Evolutionary conservation across 2,329 filamentous ascomycete species (phyloP).

Genomic region (Septoria petroselini): DNA sequence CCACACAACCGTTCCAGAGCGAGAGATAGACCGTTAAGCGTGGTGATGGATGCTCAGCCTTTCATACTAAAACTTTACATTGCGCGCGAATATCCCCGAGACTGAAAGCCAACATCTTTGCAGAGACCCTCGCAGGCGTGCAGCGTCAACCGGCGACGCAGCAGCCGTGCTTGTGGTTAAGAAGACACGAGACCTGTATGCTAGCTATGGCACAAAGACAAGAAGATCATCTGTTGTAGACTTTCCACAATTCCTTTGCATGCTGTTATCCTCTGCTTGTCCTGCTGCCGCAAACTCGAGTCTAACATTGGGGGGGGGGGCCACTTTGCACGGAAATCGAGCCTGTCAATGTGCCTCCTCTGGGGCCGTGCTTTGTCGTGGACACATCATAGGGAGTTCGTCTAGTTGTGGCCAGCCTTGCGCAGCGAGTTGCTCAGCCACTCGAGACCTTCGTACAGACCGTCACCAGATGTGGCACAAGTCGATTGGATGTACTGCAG

Average conservation of each 20-base stretch:
- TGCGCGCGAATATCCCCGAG: constrained; percentile 12
- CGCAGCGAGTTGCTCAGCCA: constrained; percentile 55
- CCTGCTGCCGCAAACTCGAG: constrained; percentile 31
- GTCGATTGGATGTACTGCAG: constrained; percentile 94
- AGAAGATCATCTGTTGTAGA: constrained; percentile 16
- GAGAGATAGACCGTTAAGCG: no score
- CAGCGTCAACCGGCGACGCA: constrained; percentile 16
- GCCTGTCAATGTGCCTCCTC: constrained; percentile 19
- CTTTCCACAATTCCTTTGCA: constrained; percentile 16
- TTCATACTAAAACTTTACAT: constrained; percentile 23
- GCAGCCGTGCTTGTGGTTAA: constrained; percentile 12
- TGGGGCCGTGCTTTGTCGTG: constrained; percentile 26
- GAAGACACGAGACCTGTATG: constrained; percentile 26
- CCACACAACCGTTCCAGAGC: no score
- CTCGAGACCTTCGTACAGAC: constrained; percentile 97
- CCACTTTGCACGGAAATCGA: constrained; percentile 26
- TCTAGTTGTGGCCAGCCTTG: constrained; percentile 52
- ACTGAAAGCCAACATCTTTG: no score
- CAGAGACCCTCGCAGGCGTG: constrained; percentile 3
- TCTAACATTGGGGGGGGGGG: constrained; percentile 24
- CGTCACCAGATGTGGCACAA: constrained; percentile 97
- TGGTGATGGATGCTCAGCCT: constrained; percentile 6
- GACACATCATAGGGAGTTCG: constrained; percentile 20
- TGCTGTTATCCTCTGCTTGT: constrained; percentile 24
- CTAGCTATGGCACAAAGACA: constrained; percentile 25